These are phyloP conservation scores for Erigeron canadensis DNA, from an alignment of 129 eudicot species.

Conservation along the genomic window DNA sequence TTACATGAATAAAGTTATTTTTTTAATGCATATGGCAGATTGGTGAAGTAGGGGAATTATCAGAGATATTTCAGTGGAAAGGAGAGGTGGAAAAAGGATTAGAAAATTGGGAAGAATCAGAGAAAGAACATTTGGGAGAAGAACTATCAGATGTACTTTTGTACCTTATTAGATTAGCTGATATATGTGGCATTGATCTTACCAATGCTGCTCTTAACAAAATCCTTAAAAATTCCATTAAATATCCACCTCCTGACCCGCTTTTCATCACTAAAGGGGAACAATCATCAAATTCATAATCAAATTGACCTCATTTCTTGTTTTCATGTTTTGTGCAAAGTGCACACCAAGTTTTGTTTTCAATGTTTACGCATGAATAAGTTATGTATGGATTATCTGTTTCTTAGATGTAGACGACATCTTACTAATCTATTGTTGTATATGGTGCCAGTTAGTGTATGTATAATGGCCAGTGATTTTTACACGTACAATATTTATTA, in stretches of 20 bases:
- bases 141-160: constrained; percentile 66
- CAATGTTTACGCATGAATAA: background rate
- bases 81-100: constrained; percentile 68
- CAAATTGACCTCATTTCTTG: background rate
- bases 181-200: constrained; percentile 63
- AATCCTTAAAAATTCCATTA: constrained; percentile 48
- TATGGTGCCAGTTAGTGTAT: too few relatives aligned
- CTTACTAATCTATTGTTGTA: too few relatives aligned
- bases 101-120: constrained; percentile 72
- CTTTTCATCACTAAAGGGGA: too few relatives aligned
- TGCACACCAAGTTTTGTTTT: background rate
- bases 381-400: background rate
- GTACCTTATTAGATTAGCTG: constrained; percentile 65
- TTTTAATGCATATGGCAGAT: constrained; percentile 35
- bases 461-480: too few relatives aligned
- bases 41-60: constrained; percentile 68
- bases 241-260: constrained; percentile 45
- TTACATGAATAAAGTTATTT: background rate
- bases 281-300: constrained; percentile 6
- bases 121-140: constrained; percentile 71
- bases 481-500: too few relatives aligned
- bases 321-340: background rate
- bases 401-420: too few relatives aligned
- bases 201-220: constrained; percentile 51
- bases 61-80: constrained; percentile 72